Evolutionary conservation across 495 filamentous ascomycete species (phyloP), one percentile per base, ranked within the genome.

Genomic region (Aspergillus sparsus): DNA sequence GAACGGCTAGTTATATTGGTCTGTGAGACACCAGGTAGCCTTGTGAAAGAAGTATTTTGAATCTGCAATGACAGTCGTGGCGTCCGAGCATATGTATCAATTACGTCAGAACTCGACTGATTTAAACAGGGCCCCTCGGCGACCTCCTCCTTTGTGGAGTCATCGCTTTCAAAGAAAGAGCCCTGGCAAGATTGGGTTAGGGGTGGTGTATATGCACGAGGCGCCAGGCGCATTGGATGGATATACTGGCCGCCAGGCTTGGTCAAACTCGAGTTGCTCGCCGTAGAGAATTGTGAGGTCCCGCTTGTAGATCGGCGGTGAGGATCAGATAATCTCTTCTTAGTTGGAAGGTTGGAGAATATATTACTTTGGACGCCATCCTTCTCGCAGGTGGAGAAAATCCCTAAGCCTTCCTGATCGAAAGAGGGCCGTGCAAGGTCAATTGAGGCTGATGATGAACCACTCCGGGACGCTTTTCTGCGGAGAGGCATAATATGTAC

Each of bases 201-300:
- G n/a, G 84, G 79, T 32, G 83, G 81, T 2, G 81, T 85, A 66
- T 82, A 85, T 11, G 77, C 73, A 36, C 80, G 74, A 15, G 83
- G 82, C 8, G 80, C 83, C 60, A 85, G 85, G 35, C 83, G 81
- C 81, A 86, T 80, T 3, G 84, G 81, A 65, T 86, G 81, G 16
- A 84, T 74, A 65, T 84, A 86, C 39, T 83, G 79, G 35, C 77
- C 74, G 33, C 74, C 76, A 10, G 80, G 77, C 49, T 79, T 76
- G 32, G 74, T 77, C 52, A 74, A 75, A 63, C 80, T 84, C n/a
- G 73, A 74, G 39, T 75, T 74, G 4, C 73, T 73, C 2, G 75
- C 78, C 4, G 63, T 67, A 18, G 83, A 86, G 37, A 80, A 72
- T 62, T 86, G 81, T 5, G 85, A 85, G 5, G 77, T 76, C 52